Evolutionary conservation across 2,329 filamentous ascomycete species (phyloP), one percentile per base, ranked within the genome.

Genomic region (Colletotrichum agaves): DNA sequence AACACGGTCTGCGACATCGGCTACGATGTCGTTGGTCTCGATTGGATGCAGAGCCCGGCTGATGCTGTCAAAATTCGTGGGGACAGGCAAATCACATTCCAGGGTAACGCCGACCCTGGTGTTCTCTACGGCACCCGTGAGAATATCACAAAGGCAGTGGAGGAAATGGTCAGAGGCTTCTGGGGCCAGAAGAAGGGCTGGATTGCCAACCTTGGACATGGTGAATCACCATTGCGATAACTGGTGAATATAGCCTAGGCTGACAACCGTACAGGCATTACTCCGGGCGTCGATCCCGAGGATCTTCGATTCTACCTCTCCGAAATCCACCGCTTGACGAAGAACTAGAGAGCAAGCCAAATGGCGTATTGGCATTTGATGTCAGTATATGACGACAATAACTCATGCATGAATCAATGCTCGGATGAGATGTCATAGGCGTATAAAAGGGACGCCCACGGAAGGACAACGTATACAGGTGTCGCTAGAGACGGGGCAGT

Each of bases 201-300:
- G 95, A 98, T 99, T 73, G 93, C 93, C 53, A 99, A 99, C 78
- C 85, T 99, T 70, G 96, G 96, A 8, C 96, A 99, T 77, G 96
- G 96, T 93, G 86, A 75, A 89, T 79, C 27, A 12, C 2, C 5
- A 41, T 12, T 27, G 39, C 13, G 33, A 17, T 31, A 10, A 31
- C 15, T 37, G 15, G 8, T n/a, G n/a, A 11, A 13, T 23, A 33
- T 19, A n/a, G 2, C n/a, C 15, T 5, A 5, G 12, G 12, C 46
- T 67, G 19, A 67, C 11, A 4, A 5, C 35, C 11, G 23, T 8
- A 4, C 74, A 96, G 93, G 93, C 69, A 94, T 99, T 71, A 99
- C 96, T 35, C 96, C 96, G 0, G 91, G 94, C 71, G 96, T 99
- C 61, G 92, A 98, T 73, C 96, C 96, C 0, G 94, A 98, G 56